These are phyloP conservation scores for Malassezia yamatoensis DNA, from an alignment of 1,284 basidiomycete genomes.

Conservation along the genomic window DNA sequence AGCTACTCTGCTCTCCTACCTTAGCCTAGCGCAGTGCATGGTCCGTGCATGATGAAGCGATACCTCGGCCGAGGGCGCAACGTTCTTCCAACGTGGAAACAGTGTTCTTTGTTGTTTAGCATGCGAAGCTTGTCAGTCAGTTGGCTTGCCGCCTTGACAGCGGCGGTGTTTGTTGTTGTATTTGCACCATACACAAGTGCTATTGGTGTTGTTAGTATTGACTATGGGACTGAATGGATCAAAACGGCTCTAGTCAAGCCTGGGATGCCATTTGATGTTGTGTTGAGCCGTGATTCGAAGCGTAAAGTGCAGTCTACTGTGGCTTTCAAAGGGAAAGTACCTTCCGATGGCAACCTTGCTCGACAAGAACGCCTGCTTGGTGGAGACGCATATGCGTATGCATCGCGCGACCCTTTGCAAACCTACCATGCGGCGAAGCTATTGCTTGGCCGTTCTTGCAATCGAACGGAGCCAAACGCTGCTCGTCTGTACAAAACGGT, in stretches of 20 bases:
- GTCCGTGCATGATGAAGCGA: neutral
- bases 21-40: neutral
- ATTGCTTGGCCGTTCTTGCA: conserved; percentile 57
- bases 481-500: conserved; percentile 20
- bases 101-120: neutral
- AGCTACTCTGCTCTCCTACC: no score
- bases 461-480: neutral
- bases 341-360: conserved; percentile 36
- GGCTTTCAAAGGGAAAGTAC: conserved; percentile 39
- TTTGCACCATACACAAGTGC: conserved; percentile 16
- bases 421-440: conserved; percentile 78
- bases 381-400: conserved; percentile 72
- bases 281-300: conserved; percentile 92
- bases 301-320: conserved; percentile 80
- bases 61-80: conserved; percentile 8
- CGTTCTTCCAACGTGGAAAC: conserved; percentile 8
- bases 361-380: conserved; percentile 69
- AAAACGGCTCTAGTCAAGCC: conserved; percentile 95
- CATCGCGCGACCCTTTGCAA: conserved; percentile 77
- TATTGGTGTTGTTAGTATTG: conserved; percentile 45
- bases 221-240: conserved; percentile 47
- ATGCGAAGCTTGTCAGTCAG: conserved; percentile 1
- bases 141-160: conserved; percentile 1
- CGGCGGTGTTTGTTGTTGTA: conserved; percentile 3
- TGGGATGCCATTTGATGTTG: conserved; percentile 86